Evolutionary conservation across 2,329 filamentous ascomycete species (phyloP).

Genomic region (Fusarium keratoplasticum): DNA sequence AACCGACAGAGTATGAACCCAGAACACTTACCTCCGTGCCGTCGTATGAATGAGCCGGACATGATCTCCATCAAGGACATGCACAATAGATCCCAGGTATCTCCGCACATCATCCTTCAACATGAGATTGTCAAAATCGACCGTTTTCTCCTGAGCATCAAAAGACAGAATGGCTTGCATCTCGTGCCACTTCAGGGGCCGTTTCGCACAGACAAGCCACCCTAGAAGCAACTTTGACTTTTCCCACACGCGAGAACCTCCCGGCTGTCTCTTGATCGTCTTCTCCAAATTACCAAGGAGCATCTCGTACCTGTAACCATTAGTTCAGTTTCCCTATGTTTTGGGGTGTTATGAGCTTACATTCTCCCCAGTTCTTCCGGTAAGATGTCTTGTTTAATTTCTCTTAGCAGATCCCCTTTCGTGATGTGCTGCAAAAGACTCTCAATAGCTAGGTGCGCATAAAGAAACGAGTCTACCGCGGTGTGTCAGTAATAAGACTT

Average conservation of each 20-base stretch:
- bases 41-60: not conserved
- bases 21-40: not conserved
- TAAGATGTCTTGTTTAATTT: not conserved
- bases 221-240: slow-evolving; percentile 49
- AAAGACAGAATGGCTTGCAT: slow-evolving; percentile 52
- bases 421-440: not conserved
- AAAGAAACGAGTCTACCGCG: slow-evolving; percentile 1
- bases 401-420: not conserved
- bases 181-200: slow-evolving; percentile 55
- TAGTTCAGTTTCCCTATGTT: too few species aligned
- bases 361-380: not conserved
- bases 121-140: slow-evolving; percentile 27
- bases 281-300: not conserved
- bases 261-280: not conserved
- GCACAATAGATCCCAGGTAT: not conserved
- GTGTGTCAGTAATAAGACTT: too few species aligned
- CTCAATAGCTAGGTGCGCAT: not conserved
- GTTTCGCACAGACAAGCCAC: slow-evolving; percentile 54
- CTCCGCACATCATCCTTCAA: slow-evolving; percentile 36
- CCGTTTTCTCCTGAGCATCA: slow-evolving; percentile 10
- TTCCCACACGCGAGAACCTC: not conserved
- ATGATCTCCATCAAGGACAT: not conserved
- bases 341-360: not conserved
- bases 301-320: too few species aligned
- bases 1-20: fast-evolving